Evolutionary conservation across 1,139 yeast genomes (phyloP), one percentile per base, ranked within the genome.

Genomic region (Zhuliangozyma blackwelliae): DNA sequence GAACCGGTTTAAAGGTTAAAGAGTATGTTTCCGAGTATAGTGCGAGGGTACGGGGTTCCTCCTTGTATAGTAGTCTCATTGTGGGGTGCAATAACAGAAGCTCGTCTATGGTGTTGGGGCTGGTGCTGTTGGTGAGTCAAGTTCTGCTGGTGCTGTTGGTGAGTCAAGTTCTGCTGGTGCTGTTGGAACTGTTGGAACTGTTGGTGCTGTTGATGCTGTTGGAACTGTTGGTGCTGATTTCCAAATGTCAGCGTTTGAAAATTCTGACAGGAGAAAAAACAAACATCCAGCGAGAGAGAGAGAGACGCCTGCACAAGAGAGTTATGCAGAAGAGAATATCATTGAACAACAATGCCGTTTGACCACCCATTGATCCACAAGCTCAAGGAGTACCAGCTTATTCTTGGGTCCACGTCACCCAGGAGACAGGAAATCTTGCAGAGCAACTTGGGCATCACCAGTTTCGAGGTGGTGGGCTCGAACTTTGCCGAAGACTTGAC

Each of bases 341-440:
- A 16, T 16, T 3, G 16, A 16, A 16, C 16, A 22, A 22, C 7
- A 7, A 22, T 22, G 23, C 10, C 34, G 25, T 36, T 42, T 25
- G 30, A 35, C 27, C 45, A 64, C 38, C 61, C 67, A 2, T 41
- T 69, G 5, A 55, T 59, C 38, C 49, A 56, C 1, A 48, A 52
- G 31, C 47, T 73, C 4, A 25, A 44, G 3, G 33, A 46, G 3
- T 61, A 49, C 45, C 42, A 63, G 27, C 64, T 88, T 20, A 65
- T 88, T 2, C 66, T 92, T 10, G 97, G 96, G 1, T 87, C 96
- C 1, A 73, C 85, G 2, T 89, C 97, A 0, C 94, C 95, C 1
- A 70, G 97, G 43, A 64, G 98, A 39, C 61, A 65, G 37, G 86
- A 85, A 41, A 82, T 92, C 19, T 54, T 92, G 27, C 50, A 61